phyloP scores from a whole-genome alignment of 2,329 filamentous ascomycete genomes.

The Drechslera avenae region DNA sequence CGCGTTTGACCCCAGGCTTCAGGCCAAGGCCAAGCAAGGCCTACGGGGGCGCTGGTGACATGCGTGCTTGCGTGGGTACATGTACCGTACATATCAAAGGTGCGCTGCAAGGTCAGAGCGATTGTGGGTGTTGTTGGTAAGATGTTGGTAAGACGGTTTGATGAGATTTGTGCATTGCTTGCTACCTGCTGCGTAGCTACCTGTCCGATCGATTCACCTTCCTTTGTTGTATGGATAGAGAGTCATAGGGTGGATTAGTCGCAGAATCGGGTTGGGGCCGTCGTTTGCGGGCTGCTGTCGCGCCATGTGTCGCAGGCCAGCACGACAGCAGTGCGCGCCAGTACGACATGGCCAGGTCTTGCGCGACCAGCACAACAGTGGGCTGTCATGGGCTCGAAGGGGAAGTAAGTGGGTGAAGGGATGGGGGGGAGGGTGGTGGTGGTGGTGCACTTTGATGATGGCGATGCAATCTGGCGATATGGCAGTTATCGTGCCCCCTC shows the following conservation, averaged over 20 bases:
- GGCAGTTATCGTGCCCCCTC: too few relatives aligned
- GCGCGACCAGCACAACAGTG: not conserved
- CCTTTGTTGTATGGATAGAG: slow-evolving; percentile 23
- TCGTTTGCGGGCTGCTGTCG: slow-evolving; percentile 22
- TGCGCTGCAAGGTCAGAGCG: not conserved
- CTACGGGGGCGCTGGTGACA: slow-evolving; percentile 6
- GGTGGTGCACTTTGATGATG: not conserved
- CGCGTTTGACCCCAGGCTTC: slow-evolving; percentile 35
- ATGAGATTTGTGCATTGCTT: not conserved
- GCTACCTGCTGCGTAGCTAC: not conserved
- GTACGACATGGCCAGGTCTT: too few relatives aligned
- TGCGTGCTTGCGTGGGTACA: slow-evolving; percentile 4
- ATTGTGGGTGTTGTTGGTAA: slow-evolving; percentile 7
- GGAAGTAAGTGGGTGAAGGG: not conserved
- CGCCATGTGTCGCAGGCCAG: slow-evolving; percentile 4
- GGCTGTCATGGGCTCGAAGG: not conserved
- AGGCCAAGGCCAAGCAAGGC: slow-evolving; percentile 32
- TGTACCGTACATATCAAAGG: too few relatives aligned
- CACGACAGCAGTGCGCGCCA: not conserved
- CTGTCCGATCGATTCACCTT: slow-evolving; percentile 14
- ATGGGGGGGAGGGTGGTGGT: too few relatives aligned
- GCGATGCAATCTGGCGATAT: too few relatives aligned
- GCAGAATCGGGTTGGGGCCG: slow-evolving; percentile 13
- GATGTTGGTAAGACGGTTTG: not conserved
- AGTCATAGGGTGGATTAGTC: slow-evolving; percentile 29